Evolutionary conservation across 2,329 filamentous ascomycete genomes (phyloP), one percentile per base, ranked within the genome.

Genomic region (Dactylellina sp.): DNA sequence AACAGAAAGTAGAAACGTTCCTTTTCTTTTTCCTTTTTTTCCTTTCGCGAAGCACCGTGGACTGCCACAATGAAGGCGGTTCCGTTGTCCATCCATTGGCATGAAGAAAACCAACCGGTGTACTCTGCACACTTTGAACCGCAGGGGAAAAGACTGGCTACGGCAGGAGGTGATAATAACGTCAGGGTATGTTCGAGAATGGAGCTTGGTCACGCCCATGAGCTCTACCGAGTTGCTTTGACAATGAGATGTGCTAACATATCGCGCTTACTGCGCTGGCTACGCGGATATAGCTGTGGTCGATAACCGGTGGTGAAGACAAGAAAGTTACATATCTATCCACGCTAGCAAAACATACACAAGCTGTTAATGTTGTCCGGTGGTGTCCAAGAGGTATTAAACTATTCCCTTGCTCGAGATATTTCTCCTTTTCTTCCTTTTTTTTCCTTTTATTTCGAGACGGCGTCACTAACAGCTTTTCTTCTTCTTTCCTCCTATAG

Each of bases 41-140:
- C 70, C 76, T 59, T 59, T 63, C 52, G 62, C 49, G 42, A 52
- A 22, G 37, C 52, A 16, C 35, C 49, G 32, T 44, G 52, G 50
- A 32, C 24, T 24, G 16, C 52, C 53, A 85, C 82, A 81, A 99
- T 99, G 95, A 98, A 96, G 87, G 93, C 93, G 80, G 90, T 92
- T 80, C 94, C 95, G 79, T 87, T 99, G 78, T 94, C 98, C 81
- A 94, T 99, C 83, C 92, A 96, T 85, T 99, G 95, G 95, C 96
- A 99, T 83, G 92, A 97, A 82, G 92, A 97, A 80, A 97, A 96
- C 83, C 89, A 92, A 79, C 95, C 95, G 71, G 93, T 99, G 81
- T 99, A 98, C 84, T 97, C 94, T 46, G 92, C 93, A 78, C 94
- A 98, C 82, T 99, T 98, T 81, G 94, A 99, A 81, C 92, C 92